These are phyloP conservation scores for Helicostylum pulchrum DNA, from an alignment of 192 early-diverging fungal species.

Conservation along the genomic window DNA sequence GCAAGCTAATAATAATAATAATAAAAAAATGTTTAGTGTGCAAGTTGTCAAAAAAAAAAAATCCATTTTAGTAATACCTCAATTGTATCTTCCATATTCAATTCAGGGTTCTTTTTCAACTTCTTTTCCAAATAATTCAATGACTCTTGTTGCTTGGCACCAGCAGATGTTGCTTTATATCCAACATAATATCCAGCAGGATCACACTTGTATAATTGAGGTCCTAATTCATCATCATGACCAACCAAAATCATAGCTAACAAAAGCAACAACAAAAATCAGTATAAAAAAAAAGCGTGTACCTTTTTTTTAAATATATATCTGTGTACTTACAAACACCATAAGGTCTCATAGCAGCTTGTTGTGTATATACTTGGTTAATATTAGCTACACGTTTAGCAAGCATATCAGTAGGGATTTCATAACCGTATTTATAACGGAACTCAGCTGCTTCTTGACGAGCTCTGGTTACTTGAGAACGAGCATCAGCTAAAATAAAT, in stretches of 20 bases:
- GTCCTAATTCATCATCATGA: constrained; percentile 92
- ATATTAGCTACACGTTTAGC: constrained; percentile 97
- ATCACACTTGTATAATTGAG: constrained; percentile 97
- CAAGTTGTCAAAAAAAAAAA: neutral
- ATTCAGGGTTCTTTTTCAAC: constrained; percentile 83
- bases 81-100: constrained; percentile 83
- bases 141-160: constrained; percentile 94
- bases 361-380: constrained; percentile 99
- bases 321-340: constrained; percentile 77
- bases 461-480: constrained; percentile 89
- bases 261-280: constrained; percentile 3
- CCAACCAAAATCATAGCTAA: constrained; percentile 96
- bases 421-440: constrained; percentile 98
- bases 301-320: too few relatives aligned
- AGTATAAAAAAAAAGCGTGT: neutral
- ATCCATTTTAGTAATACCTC: constrained; percentile 58
- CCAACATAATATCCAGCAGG: constrained; percentile 98
- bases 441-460: constrained; percentile 97
- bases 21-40: neutral
- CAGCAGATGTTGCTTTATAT: constrained; percentile 93
- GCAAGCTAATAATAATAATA: constrained; percentile 63
- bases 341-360: constrained; percentile 96
- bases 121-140: constrained; percentile 98
- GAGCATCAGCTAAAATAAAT: constrained; percentile 73
- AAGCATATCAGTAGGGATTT: constrained; percentile 94